Evolutionary conservation across 1,284 basidiomycete genomes (phyloP).

Genomic region (Heliocybe sulcata): DNA sequence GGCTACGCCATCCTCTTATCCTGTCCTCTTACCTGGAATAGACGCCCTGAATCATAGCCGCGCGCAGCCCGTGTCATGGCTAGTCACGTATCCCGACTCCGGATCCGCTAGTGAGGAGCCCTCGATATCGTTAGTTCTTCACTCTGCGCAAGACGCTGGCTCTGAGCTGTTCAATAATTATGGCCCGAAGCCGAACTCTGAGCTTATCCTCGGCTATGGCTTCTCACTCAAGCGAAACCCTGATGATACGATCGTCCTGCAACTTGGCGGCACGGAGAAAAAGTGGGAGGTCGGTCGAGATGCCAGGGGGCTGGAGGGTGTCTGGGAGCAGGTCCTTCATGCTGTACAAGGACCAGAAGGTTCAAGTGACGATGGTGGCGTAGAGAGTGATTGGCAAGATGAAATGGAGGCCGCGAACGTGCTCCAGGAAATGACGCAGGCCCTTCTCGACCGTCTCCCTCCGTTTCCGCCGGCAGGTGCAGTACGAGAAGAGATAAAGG

Average conservation of each 20-base stretch:
- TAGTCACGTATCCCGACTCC: conserved; percentile 35
- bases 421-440: conserved; percentile 57
- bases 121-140: conserved; percentile 36
- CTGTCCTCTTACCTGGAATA: conserved; percentile 79
- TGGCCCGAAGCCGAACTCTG: conserved; percentile 79
- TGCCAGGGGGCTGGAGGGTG: conserved; percentile 43
- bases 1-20: conserved; percentile 47
- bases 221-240: conserved; percentile 74
- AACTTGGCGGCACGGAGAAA: conserved; percentile 47
- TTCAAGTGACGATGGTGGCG: conserved; percentile 14
- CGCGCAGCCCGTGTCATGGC: conserved; percentile 73
- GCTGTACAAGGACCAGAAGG: conserved; percentile 26
- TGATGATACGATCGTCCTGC: conserved; percentile 79
- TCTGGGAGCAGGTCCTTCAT: conserved; percentile 52
- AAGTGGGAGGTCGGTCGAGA: conserved; percentile 59
- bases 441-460: conserved; percentile 47
- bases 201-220: conserved; percentile 84
- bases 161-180: conserved; percentile 87
- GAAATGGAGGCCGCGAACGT: conserved; percentile 59
- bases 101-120: conserved; percentile 1
- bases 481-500: conserved; percentile 41
- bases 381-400: conserved; percentile 39
- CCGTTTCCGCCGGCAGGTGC: conserved; percentile 12
- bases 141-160: conserved; percentile 29
- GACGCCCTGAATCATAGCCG: conserved; percentile 81